Evolutionary conservation across 257 asterid genomes (phyloP), one percentile per base, ranked within the genome.

Genomic region (Solanum appendiculatum): DNA sequence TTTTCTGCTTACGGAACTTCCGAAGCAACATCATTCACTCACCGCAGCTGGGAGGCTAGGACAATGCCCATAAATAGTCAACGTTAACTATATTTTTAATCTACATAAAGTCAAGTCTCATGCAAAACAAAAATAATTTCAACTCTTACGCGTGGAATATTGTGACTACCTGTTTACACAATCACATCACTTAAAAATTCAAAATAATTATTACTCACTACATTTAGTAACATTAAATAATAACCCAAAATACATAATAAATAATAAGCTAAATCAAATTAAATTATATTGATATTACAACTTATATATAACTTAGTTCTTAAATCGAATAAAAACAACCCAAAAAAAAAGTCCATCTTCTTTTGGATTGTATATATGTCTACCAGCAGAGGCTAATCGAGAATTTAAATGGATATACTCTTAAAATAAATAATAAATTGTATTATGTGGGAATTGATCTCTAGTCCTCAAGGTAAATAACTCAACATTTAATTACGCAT

Each of bases 401-500:
- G 6, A 23, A 58, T 58, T 58, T 54, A 4, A 6, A 7, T 18
- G n/a, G 10, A 1, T 54, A 0, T 18, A 54, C 4, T 51, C 3
- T 7, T 16, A 54, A 54, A 54, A 2, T 54, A 54, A 18, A 7
- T 54, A 54, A 54, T 6, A 20, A 6, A 54, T 54, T 54, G 1
- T 20, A 54, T 1, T 54, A 54, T 0, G 5, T 54, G 11, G 10
- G 0, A 54, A 20, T 54, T 18, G 3, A 54, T 54, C 3, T 2
- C 0, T 54, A 0, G 0, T 54, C 2, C 0, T 54, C 4, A 0
- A 54, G 10, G 4, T 54, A 18, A 20, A 54, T 54, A 54, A 54
- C 10, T 54, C 11, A 54, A 54, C 9, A 54, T 6, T 14, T 0
- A 18, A 18, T 1, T 18, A 54, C 18, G 63, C 18, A n/a, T 54